Conservation (phyloP, 306 rosid genomes). For the Senna siamea region DNA sequence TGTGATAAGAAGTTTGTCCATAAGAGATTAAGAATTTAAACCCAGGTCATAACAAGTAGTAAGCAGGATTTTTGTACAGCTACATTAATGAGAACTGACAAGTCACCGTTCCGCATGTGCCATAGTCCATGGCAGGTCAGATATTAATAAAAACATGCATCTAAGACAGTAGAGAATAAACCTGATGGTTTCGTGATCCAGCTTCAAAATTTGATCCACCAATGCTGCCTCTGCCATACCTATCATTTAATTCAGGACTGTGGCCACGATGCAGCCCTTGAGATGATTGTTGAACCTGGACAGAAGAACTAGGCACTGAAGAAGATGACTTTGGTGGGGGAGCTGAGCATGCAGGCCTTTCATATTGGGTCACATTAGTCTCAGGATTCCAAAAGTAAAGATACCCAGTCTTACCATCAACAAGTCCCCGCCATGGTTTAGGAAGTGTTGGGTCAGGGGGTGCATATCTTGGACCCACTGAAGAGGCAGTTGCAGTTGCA, state of each 20-base stretch:
- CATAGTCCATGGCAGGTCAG: background rate
- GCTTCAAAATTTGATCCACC: constrained; percentile 57
- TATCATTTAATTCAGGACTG: constrained; percentile 60
- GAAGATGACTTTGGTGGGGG: constrained; percentile 53
- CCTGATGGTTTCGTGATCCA: constrained; percentile 63
- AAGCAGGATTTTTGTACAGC: background rate
- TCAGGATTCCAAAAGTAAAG: constrained; percentile 99
- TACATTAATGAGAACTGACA: background rate
- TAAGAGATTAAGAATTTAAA: background rate
- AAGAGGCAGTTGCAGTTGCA: constrained; percentile 78
- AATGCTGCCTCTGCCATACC: constrained; percentile 64
- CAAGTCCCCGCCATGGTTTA: constrained; percentile 94
- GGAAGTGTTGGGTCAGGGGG: constrained; percentile 97
- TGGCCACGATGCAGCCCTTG: constrained; percentile 56
- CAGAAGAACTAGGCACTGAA: constrained; percentile 76
- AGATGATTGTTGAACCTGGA: constrained; percentile 71
- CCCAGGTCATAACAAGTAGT: background rate
- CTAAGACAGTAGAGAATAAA: constrained; percentile 32
- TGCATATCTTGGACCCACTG: constrained; percentile 86
- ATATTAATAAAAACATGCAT: constrained; percentile 3
- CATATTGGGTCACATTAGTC: constrained; percentile 95
- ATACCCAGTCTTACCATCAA: constrained; percentile 98
- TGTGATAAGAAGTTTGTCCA: background rate
- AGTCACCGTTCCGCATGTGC: background rate
- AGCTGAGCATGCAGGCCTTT: constrained; percentile 66